Base-by-base conservation (phyloP, 208 protist species). In the Leishmania martiniquensis region DNA sequence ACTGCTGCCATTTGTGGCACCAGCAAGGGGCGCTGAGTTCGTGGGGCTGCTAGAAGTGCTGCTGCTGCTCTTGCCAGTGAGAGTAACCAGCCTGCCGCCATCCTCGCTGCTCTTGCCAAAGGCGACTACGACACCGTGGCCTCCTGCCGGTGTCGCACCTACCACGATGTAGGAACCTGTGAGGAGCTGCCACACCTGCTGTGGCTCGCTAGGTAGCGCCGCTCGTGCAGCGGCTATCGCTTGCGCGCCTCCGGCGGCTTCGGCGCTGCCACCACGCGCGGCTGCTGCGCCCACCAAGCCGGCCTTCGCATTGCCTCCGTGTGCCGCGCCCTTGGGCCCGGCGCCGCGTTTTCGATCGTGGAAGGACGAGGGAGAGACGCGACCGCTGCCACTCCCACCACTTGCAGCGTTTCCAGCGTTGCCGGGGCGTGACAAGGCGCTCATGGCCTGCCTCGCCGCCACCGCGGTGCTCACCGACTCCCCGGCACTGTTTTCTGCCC, bases 391-490 rank as follows among this genome's bases (percentile, higher is more conserved):
- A 2, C 44, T 47, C 37, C 63, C 54, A 13, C 44, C 62, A 34
- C 63, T 29, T 10, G n/a, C n/a, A 6, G 29, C 45, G 66, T 20
- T 70, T 44, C 63, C 55, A 22, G 34, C 37, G 60, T 34, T 74
- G 25, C 20, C 69, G 2, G 76, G 76, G 5, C 74, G 75, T 25
- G 66, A 67, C 68, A 76, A 66, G 52, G 29, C 5, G 51, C 39
- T 13, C 75, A 84, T 84, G 37, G 72, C 80, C 62, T 80, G 75
- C n/a, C 62, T 49, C 13, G 80, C 80, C 20, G 74, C 67, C 59
- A 37, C 42, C 17, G 74, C 25, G 44, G 77, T 77, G 52, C 77
- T 45, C n/a, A 76, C n/a, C 12, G 69, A 34, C 9, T 60, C 42
- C 37, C 49, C 47, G 29, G 45, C 34, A 49, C 44, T 29, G 37